Evolutionary conservation across 2,329 filamentous ascomycete genomes (phyloP).

Genomic region (Diaporthe sp.): DNA sequence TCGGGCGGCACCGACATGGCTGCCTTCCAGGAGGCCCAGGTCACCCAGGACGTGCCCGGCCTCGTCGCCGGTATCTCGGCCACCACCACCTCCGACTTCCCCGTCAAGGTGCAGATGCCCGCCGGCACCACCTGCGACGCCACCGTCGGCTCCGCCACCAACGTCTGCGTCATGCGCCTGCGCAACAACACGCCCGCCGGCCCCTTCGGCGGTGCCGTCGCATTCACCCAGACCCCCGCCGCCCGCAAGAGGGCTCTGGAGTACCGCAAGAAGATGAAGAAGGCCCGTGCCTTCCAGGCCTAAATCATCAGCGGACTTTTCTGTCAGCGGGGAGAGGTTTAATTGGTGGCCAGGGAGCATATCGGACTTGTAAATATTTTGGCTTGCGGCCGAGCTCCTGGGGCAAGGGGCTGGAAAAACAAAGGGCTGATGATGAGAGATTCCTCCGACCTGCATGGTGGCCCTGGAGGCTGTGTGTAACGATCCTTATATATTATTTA

Average conservation of each 20-base stretch:
- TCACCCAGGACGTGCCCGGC: constrained; percentile 68
- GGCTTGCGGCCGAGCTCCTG: constrained; percentile 13
- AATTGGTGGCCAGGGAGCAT: background rate
- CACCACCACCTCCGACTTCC: constrained; percentile 68
- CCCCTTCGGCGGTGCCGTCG: constrained; percentile 69
- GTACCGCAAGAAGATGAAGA: constrained; percentile 56
- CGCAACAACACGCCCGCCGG: constrained; percentile 68
- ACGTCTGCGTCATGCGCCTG: constrained; percentile 69
- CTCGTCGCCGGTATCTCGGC: constrained; percentile 64
- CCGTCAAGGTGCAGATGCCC: constrained; percentile 66
- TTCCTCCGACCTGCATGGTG: constrained; percentile 26
- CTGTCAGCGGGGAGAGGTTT: background rate
- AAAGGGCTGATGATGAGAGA: constrained; percentile 31
- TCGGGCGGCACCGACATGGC: constrained; percentile 66
- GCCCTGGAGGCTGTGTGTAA: constrained; percentile 37
- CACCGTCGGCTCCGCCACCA: constrained; percentile 61
- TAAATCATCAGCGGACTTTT: background rate
- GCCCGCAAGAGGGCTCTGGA: constrained; percentile 67
- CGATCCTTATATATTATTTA: constrained; percentile 29
- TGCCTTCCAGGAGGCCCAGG: constrained; percentile 66
- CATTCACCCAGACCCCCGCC: constrained; percentile 65
- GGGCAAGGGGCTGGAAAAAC: constrained; percentile 4
- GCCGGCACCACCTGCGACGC: constrained; percentile 71
- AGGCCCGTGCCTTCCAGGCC: constrained; percentile 32
- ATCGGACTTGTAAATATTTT: constrained; percentile 25